phyloP scores from a whole-genome alignment of 129 eudicot species.

The Escallonia herrerae region DNA sequence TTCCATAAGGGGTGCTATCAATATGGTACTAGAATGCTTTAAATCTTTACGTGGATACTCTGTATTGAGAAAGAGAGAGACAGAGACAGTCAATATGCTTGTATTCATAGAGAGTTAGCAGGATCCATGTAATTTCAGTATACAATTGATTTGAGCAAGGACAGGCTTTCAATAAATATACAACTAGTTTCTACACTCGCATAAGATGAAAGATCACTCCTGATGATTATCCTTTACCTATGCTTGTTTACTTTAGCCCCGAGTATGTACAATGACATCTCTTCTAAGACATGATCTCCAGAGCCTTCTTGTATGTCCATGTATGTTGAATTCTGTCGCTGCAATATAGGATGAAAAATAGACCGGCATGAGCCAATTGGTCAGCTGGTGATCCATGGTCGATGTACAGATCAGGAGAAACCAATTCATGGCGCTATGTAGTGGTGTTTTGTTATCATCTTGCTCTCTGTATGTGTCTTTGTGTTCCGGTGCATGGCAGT shows the following conservation, averaged over 20 bases:
- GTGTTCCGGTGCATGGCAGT: too few relatives aligned
- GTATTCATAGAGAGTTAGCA: background rate
- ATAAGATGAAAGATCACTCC: background rate
- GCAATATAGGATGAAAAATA: slow-evolving; percentile 59
- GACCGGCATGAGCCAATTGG: slow-evolving; percentile 73
- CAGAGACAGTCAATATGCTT: background rate
- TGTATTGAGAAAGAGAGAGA: background rate
- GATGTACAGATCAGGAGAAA: slow-evolving; percentile 80
- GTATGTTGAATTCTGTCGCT: slow-evolving; percentile 68
- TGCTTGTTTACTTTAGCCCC: background rate
- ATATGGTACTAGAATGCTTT: background rate
- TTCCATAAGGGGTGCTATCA: too few relatives aligned
- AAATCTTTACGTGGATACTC: background rate
- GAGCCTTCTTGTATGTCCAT: slow-evolving; percentile 76
- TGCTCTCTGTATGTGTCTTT: too few relatives aligned
- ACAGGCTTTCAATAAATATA: background rate
- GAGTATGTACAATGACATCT: slow-evolving; percentile 8
- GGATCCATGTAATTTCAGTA: background rate
- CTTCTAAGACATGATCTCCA: slow-evolving; percentile 66
- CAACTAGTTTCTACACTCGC: background rate
- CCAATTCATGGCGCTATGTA: slow-evolving; percentile 7
- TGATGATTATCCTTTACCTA: background rate
- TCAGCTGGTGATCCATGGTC: slow-evolving; percentile 87
- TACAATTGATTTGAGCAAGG: background rate
- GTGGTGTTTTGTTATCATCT: too few relatives aligned